A percentile compares a stretch with the other conserved stretches of the same genome.
phyloP scores from a whole-genome alignment of 768 basidiomycete species.

The Boletus barrowsii region DNA sequence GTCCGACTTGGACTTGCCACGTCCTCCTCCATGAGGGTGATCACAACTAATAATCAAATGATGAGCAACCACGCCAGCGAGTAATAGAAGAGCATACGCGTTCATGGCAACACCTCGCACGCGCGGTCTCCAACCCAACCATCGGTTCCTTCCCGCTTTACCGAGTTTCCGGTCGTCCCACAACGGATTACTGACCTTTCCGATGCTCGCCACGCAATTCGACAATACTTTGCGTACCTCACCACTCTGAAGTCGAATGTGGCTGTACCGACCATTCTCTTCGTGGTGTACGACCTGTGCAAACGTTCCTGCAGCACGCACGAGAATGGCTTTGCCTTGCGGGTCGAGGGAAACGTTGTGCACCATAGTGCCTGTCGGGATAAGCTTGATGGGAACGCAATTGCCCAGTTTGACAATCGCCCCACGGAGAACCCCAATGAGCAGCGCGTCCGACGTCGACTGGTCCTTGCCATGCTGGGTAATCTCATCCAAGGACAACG shows the following conservation, averaged over 20 bases:
- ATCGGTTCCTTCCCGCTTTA: conserved; percentile 87
- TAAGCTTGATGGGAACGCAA: conserved; percentile 85
- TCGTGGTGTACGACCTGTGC: conserved; percentile 81
- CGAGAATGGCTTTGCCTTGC: conserved; percentile 73
- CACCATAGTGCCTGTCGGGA: conserved; percentile 88
- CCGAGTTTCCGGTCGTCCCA: conserved; percentile 84
- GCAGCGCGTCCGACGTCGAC: conserved; percentile 59
- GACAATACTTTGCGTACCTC: conserved; percentile 85
- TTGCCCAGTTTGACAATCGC: conserved; percentile 88
- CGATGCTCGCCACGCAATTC: conserved; percentile 84
- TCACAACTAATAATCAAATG: conserved; percentile 51
- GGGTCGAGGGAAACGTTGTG: conserved; percentile 82
- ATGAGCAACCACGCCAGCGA: conserved; percentile 1
- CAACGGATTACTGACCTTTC: conserved; percentile 86
- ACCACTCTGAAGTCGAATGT: conserved; percentile 86
- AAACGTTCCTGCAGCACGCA: conserved; percentile 85
- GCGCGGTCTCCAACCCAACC: conserved; percentile 80
- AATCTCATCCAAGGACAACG: conserved; percentile 18
- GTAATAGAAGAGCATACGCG: conserved; percentile 50
- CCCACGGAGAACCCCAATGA: conserved; percentile 80
- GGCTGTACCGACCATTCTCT: conserved; percentile 66
- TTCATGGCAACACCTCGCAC: conserved; percentile 98
- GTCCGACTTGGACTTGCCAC: conserved; percentile 96
- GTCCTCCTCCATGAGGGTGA: conserved; percentile 96
- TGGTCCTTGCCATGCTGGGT: conserved; percentile 24